Conservation (phyloP, 345 rosid species). For the Anacardium occidentale region DNA sequence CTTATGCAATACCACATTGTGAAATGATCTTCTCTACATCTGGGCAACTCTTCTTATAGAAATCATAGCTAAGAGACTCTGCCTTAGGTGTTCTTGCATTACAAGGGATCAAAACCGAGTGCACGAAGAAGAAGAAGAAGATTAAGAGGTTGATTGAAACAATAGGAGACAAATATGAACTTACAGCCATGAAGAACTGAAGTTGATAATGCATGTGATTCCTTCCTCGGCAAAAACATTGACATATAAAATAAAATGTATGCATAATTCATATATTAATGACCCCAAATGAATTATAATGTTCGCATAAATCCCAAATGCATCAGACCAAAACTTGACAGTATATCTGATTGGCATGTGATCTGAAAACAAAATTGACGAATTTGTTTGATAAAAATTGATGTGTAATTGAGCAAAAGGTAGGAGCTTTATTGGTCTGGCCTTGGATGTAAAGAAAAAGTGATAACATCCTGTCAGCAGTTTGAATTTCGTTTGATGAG, state of each 20-base stretch:
- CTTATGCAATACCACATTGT: constrained; percentile 9
- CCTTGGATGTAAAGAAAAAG: too few relatives aligned
- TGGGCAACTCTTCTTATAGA: constrained; percentile 21
- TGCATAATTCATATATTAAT: too few relatives aligned
- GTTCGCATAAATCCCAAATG: too few relatives aligned
- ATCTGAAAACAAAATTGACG: too few relatives aligned
- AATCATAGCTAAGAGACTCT: constrained; percentile 1
- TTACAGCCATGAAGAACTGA: constrained; percentile 4
- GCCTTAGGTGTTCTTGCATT: background rate
- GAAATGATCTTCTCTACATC: constrained; percentile 11
- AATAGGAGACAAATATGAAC: background rate
- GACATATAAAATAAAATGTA: background rate
- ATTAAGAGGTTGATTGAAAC: background rate
- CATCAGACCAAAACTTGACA: too few relatives aligned
- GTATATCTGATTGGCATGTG: too few relatives aligned
- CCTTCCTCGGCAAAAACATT: background rate
- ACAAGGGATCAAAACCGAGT: background rate
- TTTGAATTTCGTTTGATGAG: too few relatives aligned
- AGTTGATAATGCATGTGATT: background rate
- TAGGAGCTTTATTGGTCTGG: background rate
- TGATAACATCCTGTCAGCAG: too few relatives aligned
- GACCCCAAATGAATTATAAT: too few relatives aligned
- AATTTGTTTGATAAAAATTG: too few relatives aligned
- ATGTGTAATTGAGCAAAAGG: too few relatives aligned
- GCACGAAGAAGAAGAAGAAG: background rate